phyloP scores from a whole-genome alignment of 352 stramenopile species.

The Blastocystis sp. region DNA sequence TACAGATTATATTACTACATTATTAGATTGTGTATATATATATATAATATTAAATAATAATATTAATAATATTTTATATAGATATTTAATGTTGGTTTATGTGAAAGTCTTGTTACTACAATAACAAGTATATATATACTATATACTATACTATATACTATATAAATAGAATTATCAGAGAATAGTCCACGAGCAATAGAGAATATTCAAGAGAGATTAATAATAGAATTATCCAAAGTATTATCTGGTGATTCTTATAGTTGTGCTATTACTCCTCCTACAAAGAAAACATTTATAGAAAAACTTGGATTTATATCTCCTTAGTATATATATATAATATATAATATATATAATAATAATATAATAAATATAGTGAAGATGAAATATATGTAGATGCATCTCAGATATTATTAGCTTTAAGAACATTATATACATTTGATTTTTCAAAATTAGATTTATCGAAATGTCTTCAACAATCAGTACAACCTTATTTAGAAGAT shows the following conservation, averaged over 20 bases:
- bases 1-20: slow-evolving; percentile 53
- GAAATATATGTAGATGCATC: slow-evolving; percentile 36
- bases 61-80: not conserved
- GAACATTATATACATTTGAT: slow-evolving; percentile 55
- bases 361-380: not conserved
- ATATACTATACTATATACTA: too few species aligned
- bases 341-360: not conserved
- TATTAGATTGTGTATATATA: too few species aligned
- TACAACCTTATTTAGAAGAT: slow-evolving; percentile 35
- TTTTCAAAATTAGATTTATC: slow-evolving; percentile 49
- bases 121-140: slow-evolving; percentile 63
- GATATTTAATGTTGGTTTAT: slow-evolving; percentile 65
- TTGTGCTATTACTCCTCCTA: too few species aligned
- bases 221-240: too few species aligned
- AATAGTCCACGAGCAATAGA: slow-evolving; percentile 57
- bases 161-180: slow-evolving; percentile 44
- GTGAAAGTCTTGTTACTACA: slow-evolving; percentile 70
- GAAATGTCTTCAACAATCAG: slow-evolving; percentile 39
- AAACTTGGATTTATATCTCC: not conserved
- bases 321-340: not conserved
- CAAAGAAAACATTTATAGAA: slow-evolving; percentile 46
- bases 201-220: too few species aligned
- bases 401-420: slow-evolving; percentile 49
- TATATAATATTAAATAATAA: slow-evolving; percentile 54
- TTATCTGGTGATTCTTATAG: too few species aligned